Conservation (phyloP, 768 basidiomycete species). For the Pholiota molesta region DNA sequence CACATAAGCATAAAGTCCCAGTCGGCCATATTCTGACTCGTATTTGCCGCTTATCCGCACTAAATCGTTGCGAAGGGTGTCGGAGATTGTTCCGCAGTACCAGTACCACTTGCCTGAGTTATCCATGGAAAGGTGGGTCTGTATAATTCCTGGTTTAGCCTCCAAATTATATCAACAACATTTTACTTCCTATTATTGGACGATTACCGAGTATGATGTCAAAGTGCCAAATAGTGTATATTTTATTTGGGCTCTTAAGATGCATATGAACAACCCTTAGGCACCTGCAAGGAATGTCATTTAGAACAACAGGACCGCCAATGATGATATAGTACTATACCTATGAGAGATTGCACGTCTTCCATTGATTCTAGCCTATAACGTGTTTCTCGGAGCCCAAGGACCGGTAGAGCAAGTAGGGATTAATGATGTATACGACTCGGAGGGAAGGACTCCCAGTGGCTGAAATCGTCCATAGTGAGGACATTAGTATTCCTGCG, state of each 20-base stretch:
- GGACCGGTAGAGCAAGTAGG: background rate
- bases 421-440: background rate
- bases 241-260: background rate
- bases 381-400: constrained; percentile 16
- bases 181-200: background rate
- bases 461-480: background rate
- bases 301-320: background rate
- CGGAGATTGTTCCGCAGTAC: constrained; percentile 7
- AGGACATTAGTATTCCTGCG: background rate
- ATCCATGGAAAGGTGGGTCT: background rate
- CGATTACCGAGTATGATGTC: background rate
- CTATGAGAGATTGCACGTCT: background rate
- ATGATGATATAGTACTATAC: background rate
- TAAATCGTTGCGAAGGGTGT: constrained; percentile 6
- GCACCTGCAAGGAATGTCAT: background rate
- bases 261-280: background rate
- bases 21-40: constrained; percentile 9
- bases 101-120: background rate
- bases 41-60: constrained; percentile 23
- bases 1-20: constrained; percentile 5
- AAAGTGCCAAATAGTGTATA: background rate
- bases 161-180: background rate
- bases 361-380: constrained; percentile 19
- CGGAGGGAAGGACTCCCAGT: background rate
- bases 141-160: background rate